Conservation (phyloP, 805 yeast genomes). For the Teunomyces pallodes region DNA sequence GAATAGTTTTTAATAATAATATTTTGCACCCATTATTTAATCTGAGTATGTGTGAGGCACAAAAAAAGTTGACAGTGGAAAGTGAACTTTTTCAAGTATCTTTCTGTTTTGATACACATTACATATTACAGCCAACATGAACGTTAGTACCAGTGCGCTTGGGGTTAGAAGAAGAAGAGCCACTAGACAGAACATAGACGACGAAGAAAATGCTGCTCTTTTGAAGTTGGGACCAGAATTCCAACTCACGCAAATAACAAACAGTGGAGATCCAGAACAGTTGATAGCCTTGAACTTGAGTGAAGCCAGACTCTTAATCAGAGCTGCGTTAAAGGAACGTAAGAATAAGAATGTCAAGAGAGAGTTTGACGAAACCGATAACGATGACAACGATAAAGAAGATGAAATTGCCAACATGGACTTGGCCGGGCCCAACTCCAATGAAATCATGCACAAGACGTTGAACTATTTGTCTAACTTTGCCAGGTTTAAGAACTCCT, state of each 20-base stretch:
- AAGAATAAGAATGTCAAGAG: slow-evolving; percentile 39
- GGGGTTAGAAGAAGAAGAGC: slow-evolving; percentile 76
- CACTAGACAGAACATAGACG: slow-evolving; percentile 59
- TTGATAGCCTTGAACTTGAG: slow-evolving; percentile 83
- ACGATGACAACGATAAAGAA: slow-evolving; percentile 40
- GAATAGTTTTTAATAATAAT: neutral
- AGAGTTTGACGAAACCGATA: slow-evolving; percentile 21
- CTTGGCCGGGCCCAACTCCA: slow-evolving; percentile 68
- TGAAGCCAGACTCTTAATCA: slow-evolving; percentile 85
- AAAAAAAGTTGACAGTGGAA: neutral
- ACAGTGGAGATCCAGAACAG: slow-evolving; percentile 73
- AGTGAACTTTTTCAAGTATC: neutral
- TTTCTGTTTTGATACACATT: neutral
- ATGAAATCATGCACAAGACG: slow-evolving; percentile 88
- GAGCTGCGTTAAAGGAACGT: slow-evolving; percentile 79
- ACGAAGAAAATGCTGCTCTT: slow-evolving; percentile 88
- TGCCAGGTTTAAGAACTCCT: slow-evolving; percentile 87
- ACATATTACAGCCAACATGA: slow-evolving; percentile 46
- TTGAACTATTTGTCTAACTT: slow-evolving; percentile 81
- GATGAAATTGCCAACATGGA: slow-evolving; percentile 47
- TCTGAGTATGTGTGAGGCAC: neutral
- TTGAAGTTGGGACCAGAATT: slow-evolving; percentile 93
- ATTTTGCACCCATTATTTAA: slow-evolving; percentile 1
- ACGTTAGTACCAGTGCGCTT: slow-evolving; percentile 83
- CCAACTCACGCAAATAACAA: slow-evolving; percentile 73